These are phyloP conservation scores for Chrysoporthe puriensis DNA, from an alignment of 2,329 filamentous ascomycete species.

Conservation along the genomic window DNA sequence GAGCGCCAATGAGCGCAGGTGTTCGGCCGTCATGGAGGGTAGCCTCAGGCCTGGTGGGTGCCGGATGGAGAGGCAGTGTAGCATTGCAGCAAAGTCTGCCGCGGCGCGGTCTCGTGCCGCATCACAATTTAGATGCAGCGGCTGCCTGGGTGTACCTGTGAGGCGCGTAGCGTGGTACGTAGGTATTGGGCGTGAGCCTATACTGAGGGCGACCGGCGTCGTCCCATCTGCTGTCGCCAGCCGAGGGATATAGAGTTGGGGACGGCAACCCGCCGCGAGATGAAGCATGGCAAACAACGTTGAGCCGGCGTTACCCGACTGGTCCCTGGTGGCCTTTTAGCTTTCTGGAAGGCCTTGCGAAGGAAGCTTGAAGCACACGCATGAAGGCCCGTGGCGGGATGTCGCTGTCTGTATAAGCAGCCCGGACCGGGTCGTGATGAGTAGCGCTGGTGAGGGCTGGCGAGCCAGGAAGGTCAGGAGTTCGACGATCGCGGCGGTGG, in stretches of 20 bases:
- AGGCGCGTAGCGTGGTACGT: neutral
- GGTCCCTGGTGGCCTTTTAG: neutral
- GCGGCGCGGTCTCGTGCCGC: constrained; percentile 5
- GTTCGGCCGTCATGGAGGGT: neutral
- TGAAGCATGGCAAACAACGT: neutral
- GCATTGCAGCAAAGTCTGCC: constrained; percentile 11
- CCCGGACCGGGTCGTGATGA: no score
- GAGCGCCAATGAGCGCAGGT: constrained; percentile 5
- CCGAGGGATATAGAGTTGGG: no score
- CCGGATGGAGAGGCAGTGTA: neutral
- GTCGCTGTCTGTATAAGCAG: no score
- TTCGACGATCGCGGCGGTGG: neutral
- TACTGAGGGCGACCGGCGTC: no score
- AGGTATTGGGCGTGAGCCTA: neutral
- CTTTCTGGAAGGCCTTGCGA: neutral
- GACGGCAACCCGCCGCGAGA: neutral
- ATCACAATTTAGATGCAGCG: neutral
- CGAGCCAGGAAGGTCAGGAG: neutral
- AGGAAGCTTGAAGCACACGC: neutral
- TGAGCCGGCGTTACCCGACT: neutral
- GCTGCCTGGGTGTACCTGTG: neutral
- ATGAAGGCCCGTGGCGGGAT: no score
- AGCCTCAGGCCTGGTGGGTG: neutral
- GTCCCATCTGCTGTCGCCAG: no score
- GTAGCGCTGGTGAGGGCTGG: no score